A percentile compares a stretch with the other conserved stretches of the same genome.
Evolutionary conservation across 23 red algal genomes (phyloP).

Genomic region (Cyanidioschyzon merolae): DNA sequence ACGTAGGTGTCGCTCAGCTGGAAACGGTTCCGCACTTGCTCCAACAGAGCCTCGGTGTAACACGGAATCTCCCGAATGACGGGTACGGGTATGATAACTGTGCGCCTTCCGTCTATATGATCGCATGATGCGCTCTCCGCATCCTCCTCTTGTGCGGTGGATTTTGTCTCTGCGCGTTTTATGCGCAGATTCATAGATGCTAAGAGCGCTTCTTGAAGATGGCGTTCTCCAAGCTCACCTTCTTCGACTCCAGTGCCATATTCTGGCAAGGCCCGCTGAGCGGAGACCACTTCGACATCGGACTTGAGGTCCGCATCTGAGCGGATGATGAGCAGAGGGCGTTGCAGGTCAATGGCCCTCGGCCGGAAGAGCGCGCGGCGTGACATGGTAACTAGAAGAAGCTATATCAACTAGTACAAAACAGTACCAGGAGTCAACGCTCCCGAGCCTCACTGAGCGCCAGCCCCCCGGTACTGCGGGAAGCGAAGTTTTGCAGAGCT

Average conservation of each 20-base stretch:
- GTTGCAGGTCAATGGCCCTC: constrained; percentile 78
- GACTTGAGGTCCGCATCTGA: constrained; percentile 58
- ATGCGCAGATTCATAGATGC: constrained; percentile 37
- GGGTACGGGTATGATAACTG: constrained; percentile 73
- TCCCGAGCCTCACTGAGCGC: too few relatives aligned
- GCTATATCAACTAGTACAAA: not conserved
- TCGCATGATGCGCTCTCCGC: not conserved
- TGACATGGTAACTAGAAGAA: not conserved
- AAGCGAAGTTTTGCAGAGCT: too few relatives aligned
- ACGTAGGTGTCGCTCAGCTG: constrained; percentile 44
- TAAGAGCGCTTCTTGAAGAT: constrained; percentile 81
- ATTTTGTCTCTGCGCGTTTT: not conserved
- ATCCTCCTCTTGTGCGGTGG: not conserved
- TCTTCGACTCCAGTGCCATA: constrained; percentile 83
- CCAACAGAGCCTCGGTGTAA: not conserved
- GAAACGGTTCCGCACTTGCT: constrained; percentile 3
- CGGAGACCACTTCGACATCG: constrained; percentile 30
- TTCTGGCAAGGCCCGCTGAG: constrained; percentile 47
- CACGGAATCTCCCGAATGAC: constrained; percentile 32
- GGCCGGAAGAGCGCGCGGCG: constrained; percentile 72
- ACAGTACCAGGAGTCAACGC: not conserved
- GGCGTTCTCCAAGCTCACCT: constrained; percentile 65
- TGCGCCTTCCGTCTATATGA: constrained; percentile 9
- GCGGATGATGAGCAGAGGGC: constrained; percentile 72
- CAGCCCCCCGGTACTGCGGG: too few relatives aligned